Evolutionary conservation across 768 basidiomycete genomes (phyloP), one percentile per base, ranked within the genome.

Genomic region (Vararia minispora): DNA sequence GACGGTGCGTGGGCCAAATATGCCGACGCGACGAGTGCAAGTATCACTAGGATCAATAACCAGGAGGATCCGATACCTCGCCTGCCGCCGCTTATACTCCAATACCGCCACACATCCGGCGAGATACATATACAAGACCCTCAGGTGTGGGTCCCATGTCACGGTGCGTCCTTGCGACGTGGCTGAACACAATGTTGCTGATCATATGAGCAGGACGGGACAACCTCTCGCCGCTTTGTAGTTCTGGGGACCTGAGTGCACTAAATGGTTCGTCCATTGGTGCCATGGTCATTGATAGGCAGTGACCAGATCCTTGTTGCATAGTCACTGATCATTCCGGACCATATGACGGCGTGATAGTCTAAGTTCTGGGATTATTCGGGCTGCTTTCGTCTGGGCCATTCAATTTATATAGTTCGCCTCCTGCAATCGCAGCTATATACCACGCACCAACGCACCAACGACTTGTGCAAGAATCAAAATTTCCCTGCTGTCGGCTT

Each of bases 1-100:
- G 10, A 61, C 64, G 50, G 69, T 67, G 27, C 10, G 45, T 41
- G 12, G 5, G 2, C 11, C 6, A 9, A 25, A 28, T n/a, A n/a
- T n/a, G n/a, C n/a, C n/a, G n/a, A n/a, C n/a, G n/a, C n/a, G n/a
- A n/a, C n/a, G n/a, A n/a, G n/a, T n/a, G n/a, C n/a, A n/a, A n/a
- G n/a, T n/a, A n/a, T n/a, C n/a, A n/a, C n/a, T n/a, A n/a, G n/a
- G n/a, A 29, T 38, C 37, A 38, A 28, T 28, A 38, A 38, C 18
- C 4, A 28, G 17, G 17, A 29, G 18, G 37, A 38, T 28, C 37
- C 37, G 25, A 29, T 38, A 13, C 37, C 37, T 2, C 28, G 17
- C 16, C 6, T 38, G 10, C 37, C 37, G 1, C 17, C 27, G 8
- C 3, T n/a, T 3, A 16, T 29, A 5, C 26, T 38, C 12, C n/a